Conservation (phyloP, 192 early-diverging fungal genomes). For the Coemansia sp. region DNA sequence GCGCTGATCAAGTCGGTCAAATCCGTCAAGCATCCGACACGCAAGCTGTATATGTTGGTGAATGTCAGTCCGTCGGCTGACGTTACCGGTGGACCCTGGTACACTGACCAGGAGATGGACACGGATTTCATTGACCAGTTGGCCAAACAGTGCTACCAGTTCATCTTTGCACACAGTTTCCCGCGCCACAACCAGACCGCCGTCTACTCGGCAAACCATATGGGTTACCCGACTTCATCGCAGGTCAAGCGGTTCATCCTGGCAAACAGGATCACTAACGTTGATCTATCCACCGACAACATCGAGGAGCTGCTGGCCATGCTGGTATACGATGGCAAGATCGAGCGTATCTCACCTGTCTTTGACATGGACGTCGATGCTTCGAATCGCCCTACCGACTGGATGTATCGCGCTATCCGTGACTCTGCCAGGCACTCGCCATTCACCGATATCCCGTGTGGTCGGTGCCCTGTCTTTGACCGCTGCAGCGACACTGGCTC, state of each 20-base stretch:
- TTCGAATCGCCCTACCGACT: slow-evolving; percentile 56
- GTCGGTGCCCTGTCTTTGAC: slow-evolving; percentile 79
- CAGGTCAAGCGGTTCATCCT: slow-evolving; percentile 72
- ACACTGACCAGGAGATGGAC: slow-evolving; percentile 90
- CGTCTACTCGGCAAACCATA: slow-evolving; percentile 66
- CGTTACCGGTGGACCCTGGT: slow-evolving; percentile 91
- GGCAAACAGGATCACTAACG: slow-evolving; percentile 67
- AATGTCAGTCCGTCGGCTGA: slow-evolving; percentile 81
- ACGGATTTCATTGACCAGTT: slow-evolving; percentile 85
- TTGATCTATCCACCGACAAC: slow-evolving; percentile 70
- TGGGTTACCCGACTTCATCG: slow-evolving; percentile 66
- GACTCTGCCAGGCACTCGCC: slow-evolving; percentile 55
- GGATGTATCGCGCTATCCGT: slow-evolving; percentile 73
- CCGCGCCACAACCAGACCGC: slow-evolving; percentile 51
- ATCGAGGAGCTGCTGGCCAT: slow-evolving; percentile 80
- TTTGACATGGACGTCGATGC: slow-evolving; percentile 45
- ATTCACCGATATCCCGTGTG: slow-evolving; percentile 83
- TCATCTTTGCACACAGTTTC: slow-evolving; percentile 60
- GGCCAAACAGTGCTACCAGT: slow-evolving; percentile 68
- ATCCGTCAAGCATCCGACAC: slow-evolving; percentile 85
- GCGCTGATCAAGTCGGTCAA: slow-evolving; percentile 84
- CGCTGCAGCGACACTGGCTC: slow-evolving; percentile 74
- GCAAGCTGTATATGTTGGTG: slow-evolving; percentile 88
- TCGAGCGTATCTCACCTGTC: slow-evolving; percentile 64
- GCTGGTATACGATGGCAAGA: slow-evolving; percentile 82